Percentiles rank a stretch among this genome's conserved stretches.
Conservation (phyloP, 495 filamentous ascomycete genomes). For the Hyaloscypha hepaticicola region DNA sequence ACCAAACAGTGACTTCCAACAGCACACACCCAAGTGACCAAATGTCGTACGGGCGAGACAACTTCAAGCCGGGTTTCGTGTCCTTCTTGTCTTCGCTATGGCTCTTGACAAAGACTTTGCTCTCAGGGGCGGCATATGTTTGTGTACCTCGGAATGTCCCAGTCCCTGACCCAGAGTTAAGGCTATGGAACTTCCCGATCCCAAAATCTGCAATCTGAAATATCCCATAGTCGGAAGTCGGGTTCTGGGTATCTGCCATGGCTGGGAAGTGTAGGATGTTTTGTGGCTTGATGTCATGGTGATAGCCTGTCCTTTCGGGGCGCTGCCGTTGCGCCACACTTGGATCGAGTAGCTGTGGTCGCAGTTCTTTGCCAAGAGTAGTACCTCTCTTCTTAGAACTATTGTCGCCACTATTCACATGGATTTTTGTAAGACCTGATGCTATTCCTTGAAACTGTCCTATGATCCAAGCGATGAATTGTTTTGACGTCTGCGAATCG, state of each 20-base stretch:
- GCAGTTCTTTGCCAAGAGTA: no score
- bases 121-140: neutral
- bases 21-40: neutral
- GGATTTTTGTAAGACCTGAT: conserved; percentile 4
- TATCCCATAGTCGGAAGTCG: neutral
- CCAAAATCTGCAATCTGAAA: conserved; percentile 3
- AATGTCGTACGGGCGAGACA: neutral
- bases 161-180: neutral
- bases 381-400: neutral
- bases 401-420: neutral
- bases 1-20: neutral
- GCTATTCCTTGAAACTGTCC: neutral
- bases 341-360: neutral
- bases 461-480: conserved; percentile 3
- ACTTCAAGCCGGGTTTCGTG: neutral
- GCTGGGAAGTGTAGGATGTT: neutral
- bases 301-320: conserved; percentile 4
- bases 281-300: conserved; percentile 6
- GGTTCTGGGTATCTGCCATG: neutral
- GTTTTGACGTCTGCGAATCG: neutral
- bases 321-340: neutral
- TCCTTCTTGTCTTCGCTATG: neutral
- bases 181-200: neutral
- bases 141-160: neutral
- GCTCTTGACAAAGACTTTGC: neutral